Percentiles rank a stretch among this genome's conserved stretches.
Conservation (phyloP, 345 rosid species). For the Conringia planisiliqua region DNA sequence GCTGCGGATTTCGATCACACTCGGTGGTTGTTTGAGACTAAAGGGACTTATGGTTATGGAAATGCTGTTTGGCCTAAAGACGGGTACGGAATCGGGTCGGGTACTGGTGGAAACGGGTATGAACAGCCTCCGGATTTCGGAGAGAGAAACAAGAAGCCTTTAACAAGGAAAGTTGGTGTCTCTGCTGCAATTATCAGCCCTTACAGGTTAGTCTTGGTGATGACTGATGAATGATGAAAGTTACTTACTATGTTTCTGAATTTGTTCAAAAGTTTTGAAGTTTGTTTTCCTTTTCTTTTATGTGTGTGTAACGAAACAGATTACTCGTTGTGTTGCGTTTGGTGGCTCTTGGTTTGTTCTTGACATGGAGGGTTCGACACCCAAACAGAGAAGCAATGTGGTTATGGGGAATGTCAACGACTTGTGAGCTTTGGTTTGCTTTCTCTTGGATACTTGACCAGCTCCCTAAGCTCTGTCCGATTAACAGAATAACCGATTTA, state of each 20-base stretch:
- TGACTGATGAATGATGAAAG: too few species aligned
- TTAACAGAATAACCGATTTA: slow-evolving; percentile 42
- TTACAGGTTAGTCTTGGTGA: background rate
- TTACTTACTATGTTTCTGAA: background rate
- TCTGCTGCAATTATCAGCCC: background rate
- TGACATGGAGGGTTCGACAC: background rate
- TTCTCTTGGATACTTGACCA: slow-evolving; percentile 25
- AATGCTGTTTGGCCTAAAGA: slow-evolving; percentile 86
- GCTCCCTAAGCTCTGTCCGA: slow-evolving; percentile 79
- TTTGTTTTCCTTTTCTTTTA: too few species aligned
- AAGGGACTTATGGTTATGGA: slow-evolving; percentile 79
- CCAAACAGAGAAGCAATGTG: background rate
- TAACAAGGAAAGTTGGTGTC: slow-evolving; percentile 50
- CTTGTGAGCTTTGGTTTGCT: slow-evolving; percentile 83
- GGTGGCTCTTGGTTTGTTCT: background rate
- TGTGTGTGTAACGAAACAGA: background rate
- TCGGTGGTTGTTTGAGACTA: slow-evolving; percentile 79
- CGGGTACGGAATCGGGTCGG: slow-evolving; percentile 58
- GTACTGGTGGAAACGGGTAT: slow-evolving; percentile 47
- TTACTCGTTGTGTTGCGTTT: background rate
- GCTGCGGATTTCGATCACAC: slow-evolving; percentile 70
- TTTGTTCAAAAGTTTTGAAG: too few species aligned
- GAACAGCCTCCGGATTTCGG: slow-evolving; percentile 71
- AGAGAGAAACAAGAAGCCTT: slow-evolving; percentile 55
- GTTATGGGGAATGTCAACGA: slow-evolving; percentile 39